These are phyloP conservation scores for Mollisiaceae sp. DNA, from an alignment of 2,329 filamentous ascomycete genomes.

Conservation along the genomic window DNA sequence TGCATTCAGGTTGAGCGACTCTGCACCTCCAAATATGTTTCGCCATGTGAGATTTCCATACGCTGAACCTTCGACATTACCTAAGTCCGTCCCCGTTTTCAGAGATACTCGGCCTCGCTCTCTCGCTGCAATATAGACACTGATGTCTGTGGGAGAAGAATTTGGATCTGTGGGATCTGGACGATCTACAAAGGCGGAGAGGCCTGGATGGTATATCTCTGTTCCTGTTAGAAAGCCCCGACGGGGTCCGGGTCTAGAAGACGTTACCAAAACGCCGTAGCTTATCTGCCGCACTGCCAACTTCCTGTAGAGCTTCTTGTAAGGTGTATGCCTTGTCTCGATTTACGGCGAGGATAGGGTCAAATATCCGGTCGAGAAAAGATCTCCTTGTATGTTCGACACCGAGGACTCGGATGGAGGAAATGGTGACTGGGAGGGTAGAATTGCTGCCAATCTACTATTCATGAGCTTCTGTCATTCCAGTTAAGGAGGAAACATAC, in stretches of 20 bases:
- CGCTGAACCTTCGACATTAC: conserved; percentile 91
- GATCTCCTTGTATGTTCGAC: conserved; percentile 80
- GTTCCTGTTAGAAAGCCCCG: conserved; percentile 32
- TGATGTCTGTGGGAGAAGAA: conserved; percentile 76
- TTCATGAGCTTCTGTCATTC: conserved; percentile 17
- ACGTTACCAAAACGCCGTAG: conserved; percentile 76
- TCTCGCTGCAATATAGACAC: conserved; percentile 76
- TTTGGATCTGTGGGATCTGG: conserved; percentile 71
- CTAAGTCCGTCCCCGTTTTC: conserved; percentile 93
- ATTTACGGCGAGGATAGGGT: conserved; percentile 75
- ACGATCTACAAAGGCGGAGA: conserved; percentile 82
- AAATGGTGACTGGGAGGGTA: conserved; percentile 85
- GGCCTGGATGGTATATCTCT: conserved; percentile 88
- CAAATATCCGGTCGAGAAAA: conserved; percentile 83
- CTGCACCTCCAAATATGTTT: conserved; percentile 93
- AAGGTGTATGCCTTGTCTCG: conserved; percentile 75
- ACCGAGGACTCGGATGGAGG: conserved; percentile 82
- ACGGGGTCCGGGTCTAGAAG: background rate
- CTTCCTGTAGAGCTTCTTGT: conserved; percentile 74
- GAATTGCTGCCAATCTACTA: conserved; percentile 77
- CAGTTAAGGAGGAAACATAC: conserved; percentile 48
- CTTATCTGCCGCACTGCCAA: conserved; percentile 74
- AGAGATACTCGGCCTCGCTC: conserved; percentile 85
- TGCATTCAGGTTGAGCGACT: conserved; percentile 85
- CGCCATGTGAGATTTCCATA: conserved; percentile 87